A percentile compares a stretch with the other conserved stretches of the same genome.
These are phyloP conservation scores for Schrenkiella parvula DNA, from an alignment of 345 rosid genomes.

Conservation along the genomic window DNA sequence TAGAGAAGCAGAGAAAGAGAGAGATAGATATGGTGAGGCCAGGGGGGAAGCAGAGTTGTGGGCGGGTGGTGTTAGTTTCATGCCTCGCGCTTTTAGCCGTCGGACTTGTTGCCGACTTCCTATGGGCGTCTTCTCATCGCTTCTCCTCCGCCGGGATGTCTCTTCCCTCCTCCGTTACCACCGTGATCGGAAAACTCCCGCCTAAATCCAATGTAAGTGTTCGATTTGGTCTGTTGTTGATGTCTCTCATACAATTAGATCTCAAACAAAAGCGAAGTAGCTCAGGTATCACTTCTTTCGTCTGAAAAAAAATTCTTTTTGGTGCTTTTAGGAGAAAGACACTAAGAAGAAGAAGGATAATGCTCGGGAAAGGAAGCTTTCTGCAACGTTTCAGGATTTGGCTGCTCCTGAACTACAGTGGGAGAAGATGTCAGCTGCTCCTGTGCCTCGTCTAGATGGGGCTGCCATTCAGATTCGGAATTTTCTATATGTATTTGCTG, in stretches of 20 bases:
- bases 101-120: slow-evolving; percentile 62
- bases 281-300: neutral
- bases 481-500: slow-evolving; percentile 83
- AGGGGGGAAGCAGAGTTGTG: slow-evolving; percentile 47
- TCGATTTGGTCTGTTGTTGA: neutral
- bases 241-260: neutral
- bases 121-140: slow-evolving; percentile 82
- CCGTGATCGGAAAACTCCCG: slow-evolving; percentile 10
- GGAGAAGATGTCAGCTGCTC: slow-evolving; percentile 87
- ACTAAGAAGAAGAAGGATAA: slow-evolving; percentile 32
- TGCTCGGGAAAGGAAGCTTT: slow-evolving; percentile 49
- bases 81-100: slow-evolving; percentile 46
- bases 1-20: neutral
- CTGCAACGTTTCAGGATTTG: slow-evolving; percentile 93
- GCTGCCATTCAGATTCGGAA: slow-evolving; percentile 83
- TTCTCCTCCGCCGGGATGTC: slow-evolving; percentile 39
- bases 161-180: slow-evolving; percentile 19
- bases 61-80: slow-evolving; percentile 39
- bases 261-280: neutral
- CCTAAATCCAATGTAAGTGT: slow-evolving; percentile 22
- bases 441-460: slow-evolving; percentile 94
- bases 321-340: slow-evolving; percentile 31
- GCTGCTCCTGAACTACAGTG: slow-evolving; percentile 71
- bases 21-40: neutral
- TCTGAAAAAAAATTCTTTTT: neutral